A percentile compares a stretch with the other conserved stretches of the same genome.
Conservation (phyloP, 208 protist species). For the Wallacemonas rigidus region DNA sequence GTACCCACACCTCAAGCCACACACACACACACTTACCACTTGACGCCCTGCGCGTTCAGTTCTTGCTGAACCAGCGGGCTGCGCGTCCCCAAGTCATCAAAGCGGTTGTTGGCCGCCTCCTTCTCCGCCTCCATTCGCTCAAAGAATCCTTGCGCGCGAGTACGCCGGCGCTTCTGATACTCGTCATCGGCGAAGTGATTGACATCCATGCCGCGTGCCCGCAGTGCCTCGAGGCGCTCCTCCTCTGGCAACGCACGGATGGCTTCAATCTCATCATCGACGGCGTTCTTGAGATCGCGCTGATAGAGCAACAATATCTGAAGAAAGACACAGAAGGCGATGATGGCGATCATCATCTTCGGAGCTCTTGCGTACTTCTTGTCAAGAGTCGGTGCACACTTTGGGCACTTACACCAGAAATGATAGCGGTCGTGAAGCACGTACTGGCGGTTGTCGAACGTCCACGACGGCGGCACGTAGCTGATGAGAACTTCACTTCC, state of each 20-base stretch:
- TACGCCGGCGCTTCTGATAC: slow-evolving; percentile 25
- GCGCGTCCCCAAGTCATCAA: slow-evolving; percentile 17
- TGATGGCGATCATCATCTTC: slow-evolving; percentile 42
- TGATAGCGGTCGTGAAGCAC: slow-evolving; percentile 90
- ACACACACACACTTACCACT: slow-evolving; percentile 6
- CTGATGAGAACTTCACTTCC: slow-evolving; percentile 83
- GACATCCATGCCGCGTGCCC: slow-evolving; percentile 41
- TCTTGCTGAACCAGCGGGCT: slow-evolving; percentile 10
- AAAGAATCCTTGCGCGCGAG: slow-evolving; percentile 39
- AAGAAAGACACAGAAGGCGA: slow-evolving; percentile 58
- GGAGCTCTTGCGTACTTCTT: slow-evolving; percentile 61
- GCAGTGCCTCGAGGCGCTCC: slow-evolving; percentile 46
- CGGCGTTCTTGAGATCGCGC: slow-evolving; percentile 40
- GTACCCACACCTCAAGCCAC: not conserved
- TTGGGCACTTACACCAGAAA: slow-evolving; percentile 90
- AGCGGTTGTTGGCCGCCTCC: slow-evolving; percentile 15
- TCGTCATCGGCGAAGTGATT: slow-evolving; percentile 36
- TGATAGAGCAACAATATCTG: slow-evolving; percentile 67
- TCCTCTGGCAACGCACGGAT: slow-evolving; percentile 40
- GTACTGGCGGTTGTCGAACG: slow-evolving; percentile 89
- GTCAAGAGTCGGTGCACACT: slow-evolving; percentile 73
- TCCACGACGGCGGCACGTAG: slow-evolving; percentile 83
- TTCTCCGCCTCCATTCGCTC: slow-evolving; percentile 58
- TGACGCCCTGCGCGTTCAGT: slow-evolving; percentile 7
- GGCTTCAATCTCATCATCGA: slow-evolving; percentile 35